Base-by-base conservation (phyloP, 2,329 filamentous ascomycete species). In the Trichoderma arundinaceum region DNA sequence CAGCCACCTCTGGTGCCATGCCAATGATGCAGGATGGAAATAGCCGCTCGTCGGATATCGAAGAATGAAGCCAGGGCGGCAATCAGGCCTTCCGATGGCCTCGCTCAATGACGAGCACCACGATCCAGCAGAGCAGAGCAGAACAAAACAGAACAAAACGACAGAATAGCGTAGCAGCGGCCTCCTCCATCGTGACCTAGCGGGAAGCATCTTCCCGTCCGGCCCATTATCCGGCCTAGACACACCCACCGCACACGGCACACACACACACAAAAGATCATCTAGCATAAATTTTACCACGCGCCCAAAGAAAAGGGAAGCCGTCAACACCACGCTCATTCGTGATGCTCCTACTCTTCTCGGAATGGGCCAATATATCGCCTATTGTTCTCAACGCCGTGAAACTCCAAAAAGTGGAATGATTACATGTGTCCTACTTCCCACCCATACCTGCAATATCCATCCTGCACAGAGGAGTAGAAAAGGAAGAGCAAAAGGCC, bases 161-260 rank as follows among this genome's bases (percentile, higher is more conserved):
- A 46, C 39, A 39, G 54, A 35, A 32, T 22, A 63, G n/a, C 17
- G 39, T 44, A 53, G 35, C 22, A 53, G 41, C 19, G 60, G 60
- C 60, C 60, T 53, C 60, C 10, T 46, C 44, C 44, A 59, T 57
- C 52, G 53, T 46, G 57, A 60, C 56, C 52, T 52, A 57, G 64
- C 64, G 64, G 57, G 41, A 59, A 62, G 64, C 53, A 58, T 56
- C 64, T 61, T 61, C 64, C 64, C 64, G 64, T 46, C 64, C 64
- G 64, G 57, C 64, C 64, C 64, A 66, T 61, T 66, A 66, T 66
- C 49, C 57, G 64, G 41, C 64, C 57, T 22, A 54, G 39, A 61
- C n/a, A 35, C 52, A 44, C 59, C 35, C 48, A 46, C 22, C 22
- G 22, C 49, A 32, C 59, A 38, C 60, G 53, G 52, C 43, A 51